Evolutionary conservation across 1,139 yeast species (phyloP).

Genomic region (Suhomyces ambrosiae): DNA sequence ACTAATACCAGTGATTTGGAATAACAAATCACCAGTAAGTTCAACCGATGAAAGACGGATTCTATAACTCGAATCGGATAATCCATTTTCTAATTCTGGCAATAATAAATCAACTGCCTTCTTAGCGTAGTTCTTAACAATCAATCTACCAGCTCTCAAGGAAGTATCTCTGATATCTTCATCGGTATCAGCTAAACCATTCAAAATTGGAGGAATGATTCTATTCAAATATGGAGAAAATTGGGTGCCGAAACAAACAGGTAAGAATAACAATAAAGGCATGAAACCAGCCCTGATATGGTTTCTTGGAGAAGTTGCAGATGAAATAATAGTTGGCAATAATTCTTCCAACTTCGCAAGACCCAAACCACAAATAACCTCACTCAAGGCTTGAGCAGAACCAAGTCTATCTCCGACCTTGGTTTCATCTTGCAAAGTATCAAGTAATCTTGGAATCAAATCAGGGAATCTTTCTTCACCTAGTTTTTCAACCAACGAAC

Average conservation of each 20-base stretch:
- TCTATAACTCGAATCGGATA: constrained; percentile 80
- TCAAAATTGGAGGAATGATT: constrained; percentile 86
- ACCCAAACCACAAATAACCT: constrained; percentile 91
- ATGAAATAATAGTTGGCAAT: constrained; percentile 76
- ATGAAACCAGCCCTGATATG: constrained; percentile 89
- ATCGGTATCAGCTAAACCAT: constrained; percentile 87
- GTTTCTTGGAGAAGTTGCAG: constrained; percentile 65
- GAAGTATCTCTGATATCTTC: constrained; percentile 90
- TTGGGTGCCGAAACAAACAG: constrained; percentile 92
- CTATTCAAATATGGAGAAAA: constrained; percentile 85
- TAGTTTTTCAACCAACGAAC: constrained; percentile 90
- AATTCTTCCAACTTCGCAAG: constrained; percentile 82
- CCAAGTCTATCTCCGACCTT: constrained; percentile 93
- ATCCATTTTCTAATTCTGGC: constrained; percentile 91
- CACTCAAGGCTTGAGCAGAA: constrained; percentile 95
- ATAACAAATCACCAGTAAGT: constrained; percentile 93
- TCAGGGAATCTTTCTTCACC: constrained; percentile 97
- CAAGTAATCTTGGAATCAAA: constrained; percentile 78
- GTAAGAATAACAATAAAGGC: constrained; percentile 86
- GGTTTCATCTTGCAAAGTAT: constrained; percentile 75
- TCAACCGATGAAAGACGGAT: constrained; percentile 93
- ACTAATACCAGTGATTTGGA: constrained; percentile 91
- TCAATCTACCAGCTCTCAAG: constrained; percentile 87
- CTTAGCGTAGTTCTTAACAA: constrained; percentile 88
- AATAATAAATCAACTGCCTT: constrained; percentile 90